Conservation (phyloP, 371 early-diverging fungal species). For the Apophysomyces sp. region DNA sequence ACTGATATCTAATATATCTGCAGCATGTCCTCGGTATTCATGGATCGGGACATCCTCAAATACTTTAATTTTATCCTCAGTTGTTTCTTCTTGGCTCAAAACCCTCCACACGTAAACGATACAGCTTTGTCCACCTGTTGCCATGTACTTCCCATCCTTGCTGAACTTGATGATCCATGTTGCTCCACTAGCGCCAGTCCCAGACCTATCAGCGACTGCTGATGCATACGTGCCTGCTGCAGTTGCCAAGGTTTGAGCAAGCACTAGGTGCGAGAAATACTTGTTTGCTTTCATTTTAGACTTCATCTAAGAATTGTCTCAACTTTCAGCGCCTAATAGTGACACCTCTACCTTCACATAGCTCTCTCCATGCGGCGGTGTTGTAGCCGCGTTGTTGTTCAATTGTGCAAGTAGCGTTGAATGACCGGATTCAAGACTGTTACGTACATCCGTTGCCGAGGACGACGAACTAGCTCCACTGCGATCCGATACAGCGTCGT, state of each 20-base stretch:
- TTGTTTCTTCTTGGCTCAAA: constrained; percentile 21
- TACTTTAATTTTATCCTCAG: constrained; percentile 44
- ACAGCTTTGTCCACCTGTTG: constrained; percentile 75
- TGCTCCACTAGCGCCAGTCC: constrained; percentile 14
- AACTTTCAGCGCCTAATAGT: neutral
- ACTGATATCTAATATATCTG: constrained; percentile 74
- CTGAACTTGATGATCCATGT: constrained; percentile 69
- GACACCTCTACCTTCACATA: constrained; percentile 32
- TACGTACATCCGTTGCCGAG: neutral
- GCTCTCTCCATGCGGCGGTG: constrained; percentile 25
- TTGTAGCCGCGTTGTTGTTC: neutral
- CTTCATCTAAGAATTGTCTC: constrained; percentile 18
- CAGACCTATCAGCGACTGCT: neutral
- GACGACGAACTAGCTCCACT: neutral
- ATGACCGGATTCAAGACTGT: constrained; percentile 12
- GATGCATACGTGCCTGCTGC: constrained; percentile 10
- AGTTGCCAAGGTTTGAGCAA: constrained; percentile 34
- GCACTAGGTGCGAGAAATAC: constrained; percentile 25
- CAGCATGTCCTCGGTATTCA: constrained; percentile 68
- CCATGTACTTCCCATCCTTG: constrained; percentile 78
- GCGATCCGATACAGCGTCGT: neutral
- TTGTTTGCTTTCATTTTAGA: constrained; percentile 31
- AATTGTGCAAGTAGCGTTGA: neutral
- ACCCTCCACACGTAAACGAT: constrained; percentile 75
- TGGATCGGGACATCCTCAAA: constrained; percentile 68